These are phyloP conservation scores for Xeromyces bisporus DNA, from an alignment of 495 filamentous ascomycete genomes.

Conservation along the genomic window DNA sequence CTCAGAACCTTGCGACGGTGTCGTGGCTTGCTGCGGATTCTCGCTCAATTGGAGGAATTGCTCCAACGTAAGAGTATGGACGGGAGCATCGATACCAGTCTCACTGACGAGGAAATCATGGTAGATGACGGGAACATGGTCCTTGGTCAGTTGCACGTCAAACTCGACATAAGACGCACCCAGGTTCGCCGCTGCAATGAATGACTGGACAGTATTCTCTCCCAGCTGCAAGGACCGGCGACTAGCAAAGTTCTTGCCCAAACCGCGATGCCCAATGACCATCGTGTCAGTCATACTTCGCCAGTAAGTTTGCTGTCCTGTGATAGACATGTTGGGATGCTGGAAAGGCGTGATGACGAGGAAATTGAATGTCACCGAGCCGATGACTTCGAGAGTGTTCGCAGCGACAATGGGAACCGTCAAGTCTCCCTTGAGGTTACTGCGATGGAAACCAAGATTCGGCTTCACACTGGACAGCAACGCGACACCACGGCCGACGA, in stretches of 20 bases:
- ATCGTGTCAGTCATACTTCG: constrained; percentile 66
- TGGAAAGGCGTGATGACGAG: constrained; percentile 85
- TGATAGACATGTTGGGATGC: constrained; percentile 84
- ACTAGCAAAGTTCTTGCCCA: constrained; percentile 77
- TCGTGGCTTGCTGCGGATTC: constrained; percentile 25
- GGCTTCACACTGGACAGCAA: constrained; percentile 73
- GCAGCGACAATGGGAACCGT: constrained; percentile 78
- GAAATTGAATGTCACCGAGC: constrained; percentile 91
- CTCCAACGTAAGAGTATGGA: constrained; percentile 86
- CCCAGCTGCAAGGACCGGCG: constrained; percentile 81
- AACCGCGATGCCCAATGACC: constrained; percentile 83
- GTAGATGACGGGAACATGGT: constrained; percentile 96
- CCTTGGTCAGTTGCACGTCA: constrained; percentile 95
- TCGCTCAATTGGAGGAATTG: constrained; percentile 78
- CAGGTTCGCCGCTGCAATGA: constrained; percentile 87
- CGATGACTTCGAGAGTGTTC: constrained; percentile 74
- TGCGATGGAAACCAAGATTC: constrained; percentile 59
- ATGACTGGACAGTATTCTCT: constrained; percentile 88
- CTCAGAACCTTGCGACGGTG: constrained; percentile 19
- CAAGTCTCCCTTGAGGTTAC: constrained; percentile 81
- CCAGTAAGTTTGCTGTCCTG: constrained; percentile 87
- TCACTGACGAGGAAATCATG: constrained; percentile 98
- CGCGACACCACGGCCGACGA: constrained; percentile 84
- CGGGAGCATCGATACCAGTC: constrained; percentile 92
- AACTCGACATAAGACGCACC: constrained; percentile 87